Conservation (phyloP, 2,329 filamentous ascomycete genomes). For the Pestalotiopsis sp. region DNA sequence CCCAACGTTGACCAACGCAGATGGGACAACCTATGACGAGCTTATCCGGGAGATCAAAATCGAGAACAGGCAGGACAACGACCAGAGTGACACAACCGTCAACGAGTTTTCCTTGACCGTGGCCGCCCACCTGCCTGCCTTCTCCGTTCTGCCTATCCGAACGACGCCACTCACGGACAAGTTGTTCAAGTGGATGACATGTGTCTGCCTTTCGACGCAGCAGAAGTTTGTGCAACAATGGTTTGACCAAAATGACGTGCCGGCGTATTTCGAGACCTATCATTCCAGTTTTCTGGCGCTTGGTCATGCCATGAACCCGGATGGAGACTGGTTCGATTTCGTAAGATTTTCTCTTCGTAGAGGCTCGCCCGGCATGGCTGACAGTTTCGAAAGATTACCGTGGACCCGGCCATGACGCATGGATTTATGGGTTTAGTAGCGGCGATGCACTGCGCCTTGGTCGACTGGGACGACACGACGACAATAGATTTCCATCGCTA, state of each 20-base stretch:
- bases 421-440: conserved; percentile 33
- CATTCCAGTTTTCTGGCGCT: conserved; percentile 32
- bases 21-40: conserved; percentile 11
- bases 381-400: conserved; percentile 24
- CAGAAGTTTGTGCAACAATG: conserved; percentile 31
- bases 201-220: conserved; percentile 32
- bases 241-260: conserved; percentile 30
- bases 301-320: conserved; percentile 33
- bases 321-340: conserved; percentile 30
- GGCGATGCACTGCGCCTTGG: conserved; percentile 34
- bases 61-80: conserved; percentile 13
- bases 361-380: background rate
- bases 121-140: conserved; percentile 29
- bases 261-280: conserved; percentile 33
- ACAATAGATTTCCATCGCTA: conserved; percentile 34
- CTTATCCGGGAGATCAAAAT: background rate
- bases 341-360: conserved; percentile 17
- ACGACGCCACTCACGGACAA: conserved; percentile 33
- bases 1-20: background rate
- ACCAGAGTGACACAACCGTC: conserved; percentile 26
- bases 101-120: conserved; percentile 30
- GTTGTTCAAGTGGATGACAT: conserved; percentile 32
- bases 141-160: conserved; percentile 31
- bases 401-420: conserved; percentile 31
- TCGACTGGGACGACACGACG: conserved; percentile 31